These are phyloP conservation scores for Parachaetomium inaequale DNA, from an alignment of 495 filamentous ascomycete genomes.

Conservation along the genomic window DNA sequence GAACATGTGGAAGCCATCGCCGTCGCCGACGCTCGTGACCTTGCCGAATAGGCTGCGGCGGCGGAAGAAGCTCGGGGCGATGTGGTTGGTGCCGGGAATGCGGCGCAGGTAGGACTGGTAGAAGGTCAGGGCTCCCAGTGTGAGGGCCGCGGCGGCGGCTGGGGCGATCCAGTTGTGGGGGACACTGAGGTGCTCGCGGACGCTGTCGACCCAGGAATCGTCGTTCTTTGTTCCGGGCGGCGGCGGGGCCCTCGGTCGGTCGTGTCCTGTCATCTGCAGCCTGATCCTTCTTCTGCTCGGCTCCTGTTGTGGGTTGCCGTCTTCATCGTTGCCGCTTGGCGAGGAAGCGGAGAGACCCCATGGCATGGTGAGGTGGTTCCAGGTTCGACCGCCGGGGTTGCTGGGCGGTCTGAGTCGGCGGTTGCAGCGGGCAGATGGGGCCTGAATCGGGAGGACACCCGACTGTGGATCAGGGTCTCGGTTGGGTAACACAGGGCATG, in stretches of 20 bases:
- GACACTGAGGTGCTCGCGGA: conserved; percentile 60
- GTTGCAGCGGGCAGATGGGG: conserved; percentile 4
- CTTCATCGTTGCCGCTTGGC: conserved; percentile 13
- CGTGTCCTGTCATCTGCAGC: conserved; percentile 33
- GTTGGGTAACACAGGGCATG: too few relatives aligned
- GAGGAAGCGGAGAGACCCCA: conserved; percentile 24
- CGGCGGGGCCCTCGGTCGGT: conserved; percentile 17
- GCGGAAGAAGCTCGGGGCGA: conserved; percentile 65
- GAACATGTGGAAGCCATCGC: conserved; percentile 88
- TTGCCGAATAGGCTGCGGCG: conserved; percentile 71
- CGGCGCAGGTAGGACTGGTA: conserved; percentile 77
- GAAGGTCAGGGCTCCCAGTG: conserved; percentile 56
- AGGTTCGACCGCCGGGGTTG: background rate
- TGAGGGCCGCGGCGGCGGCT: conserved; percentile 63
- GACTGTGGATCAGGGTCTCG: too few relatives aligned
- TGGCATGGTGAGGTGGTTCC: conserved; percentile 24
- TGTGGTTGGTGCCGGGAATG: conserved; percentile 67
- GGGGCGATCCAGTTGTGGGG: conserved; percentile 64
- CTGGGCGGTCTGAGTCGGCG: conserved; percentile 2
- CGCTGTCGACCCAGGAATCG: conserved; percentile 31
- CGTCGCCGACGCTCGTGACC: conserved; percentile 94
- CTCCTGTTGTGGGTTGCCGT: background rate
- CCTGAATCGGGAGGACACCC: background rate
- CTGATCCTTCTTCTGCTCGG: background rate
- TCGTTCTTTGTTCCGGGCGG: conserved; percentile 42